Conservation (phyloP, 306 rosid genomes). For the Prunus kanzakura region DNA sequence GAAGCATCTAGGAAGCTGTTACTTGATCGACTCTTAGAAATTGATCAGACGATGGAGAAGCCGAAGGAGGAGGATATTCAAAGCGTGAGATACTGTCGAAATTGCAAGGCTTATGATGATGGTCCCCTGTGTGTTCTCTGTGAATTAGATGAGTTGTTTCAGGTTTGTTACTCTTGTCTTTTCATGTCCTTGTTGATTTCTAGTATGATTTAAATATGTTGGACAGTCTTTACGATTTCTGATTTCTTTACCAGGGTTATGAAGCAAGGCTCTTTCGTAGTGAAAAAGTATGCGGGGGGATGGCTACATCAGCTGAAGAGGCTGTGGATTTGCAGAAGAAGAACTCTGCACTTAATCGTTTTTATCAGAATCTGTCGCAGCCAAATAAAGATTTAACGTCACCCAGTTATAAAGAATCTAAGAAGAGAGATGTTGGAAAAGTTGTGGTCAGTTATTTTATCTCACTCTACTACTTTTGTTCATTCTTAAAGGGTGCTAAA, state of each 20-base stretch:
- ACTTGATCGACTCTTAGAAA: slow-evolving; percentile 74
- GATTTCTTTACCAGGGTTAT: slow-evolving; percentile 52
- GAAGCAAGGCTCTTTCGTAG: slow-evolving; percentile 88
- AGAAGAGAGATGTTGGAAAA: slow-evolving; percentile 82
- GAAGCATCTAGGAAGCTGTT: slow-evolving; percentile 71
- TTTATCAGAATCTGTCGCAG: slow-evolving; percentile 63
- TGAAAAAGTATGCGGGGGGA: slow-evolving; percentile 65
- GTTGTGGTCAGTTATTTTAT: slow-evolving; percentile 69
- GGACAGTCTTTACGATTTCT: slow-evolving; percentile 2
- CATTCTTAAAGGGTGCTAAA: slow-evolving; percentile 8
- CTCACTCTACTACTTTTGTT: neutral
- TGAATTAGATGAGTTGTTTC: slow-evolving; percentile 81
- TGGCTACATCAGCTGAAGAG: slow-evolving; percentile 83
- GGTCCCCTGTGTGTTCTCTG: slow-evolving; percentile 80
- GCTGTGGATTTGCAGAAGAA: slow-evolving; percentile 84
- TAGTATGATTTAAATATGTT: slow-evolving; percentile 4
- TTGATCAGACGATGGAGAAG: slow-evolving; percentile 76
- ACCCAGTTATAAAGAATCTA: slow-evolving; percentile 49
- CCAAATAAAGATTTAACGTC: slow-evolving; percentile 43
- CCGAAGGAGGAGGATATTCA: slow-evolving; percentile 88
- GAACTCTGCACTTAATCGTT: slow-evolving; percentile 68
- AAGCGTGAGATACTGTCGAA: slow-evolving; percentile 74
- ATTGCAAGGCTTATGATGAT: slow-evolving; percentile 64
- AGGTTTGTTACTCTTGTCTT: slow-evolving; percentile 45
- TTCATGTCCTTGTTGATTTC: slow-evolving; percentile 26